Evolutionary conservation across 176 grass and related monocot species (phyloP), one percentile per base, ranked within the genome.

Genomic region (Poa annua): DNA sequence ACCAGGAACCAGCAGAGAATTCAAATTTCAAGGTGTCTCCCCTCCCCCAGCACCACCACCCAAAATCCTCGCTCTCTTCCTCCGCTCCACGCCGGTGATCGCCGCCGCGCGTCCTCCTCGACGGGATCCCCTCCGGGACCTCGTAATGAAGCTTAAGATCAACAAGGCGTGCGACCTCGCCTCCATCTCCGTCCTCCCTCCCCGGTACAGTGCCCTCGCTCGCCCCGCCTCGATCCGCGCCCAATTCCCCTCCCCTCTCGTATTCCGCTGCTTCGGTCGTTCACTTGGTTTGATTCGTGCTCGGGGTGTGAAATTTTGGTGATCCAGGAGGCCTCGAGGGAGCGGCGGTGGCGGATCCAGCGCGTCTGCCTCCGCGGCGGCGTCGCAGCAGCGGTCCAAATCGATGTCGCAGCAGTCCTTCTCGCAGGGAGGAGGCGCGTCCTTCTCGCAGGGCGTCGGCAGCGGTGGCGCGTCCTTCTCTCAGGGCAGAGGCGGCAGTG

Each of bases 181-280:
- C 83, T 96, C 96, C 80, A 99, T 99, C 83, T 99, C 96, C 63
- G 96, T 94, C 53, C 89, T 99, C 85, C 96, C 93, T 79, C 91
- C 89, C 29, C 89, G 96, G 93, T 92, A 52, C 71, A 44, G 57
- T 4, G 19, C 47, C 68, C 29, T 50, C 24, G 3, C 76, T 15
- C 10, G 9, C 16, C 71, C 25, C 48, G 2, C 47, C 32, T 54
- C 65, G 3, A 52, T 11, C 44, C 44, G 11, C 29, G 29, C 50
- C 42, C 6, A 26, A 68, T 86, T 66, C 63, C 29, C 16, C n/a
- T 74, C 24, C 44, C 67, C 38, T 71, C 67, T 71, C 69, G 32
- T 35, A 51, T 55, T 74, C 33, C 80, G 38, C 21, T 24, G 65
- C 35, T 41, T 51, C 50, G 25, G 7, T 26, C 0, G 0, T 53